phyloP scores from a whole-genome alignment of 2,329 filamentous ascomycete species.

The Verticillium nubilum region DNA sequence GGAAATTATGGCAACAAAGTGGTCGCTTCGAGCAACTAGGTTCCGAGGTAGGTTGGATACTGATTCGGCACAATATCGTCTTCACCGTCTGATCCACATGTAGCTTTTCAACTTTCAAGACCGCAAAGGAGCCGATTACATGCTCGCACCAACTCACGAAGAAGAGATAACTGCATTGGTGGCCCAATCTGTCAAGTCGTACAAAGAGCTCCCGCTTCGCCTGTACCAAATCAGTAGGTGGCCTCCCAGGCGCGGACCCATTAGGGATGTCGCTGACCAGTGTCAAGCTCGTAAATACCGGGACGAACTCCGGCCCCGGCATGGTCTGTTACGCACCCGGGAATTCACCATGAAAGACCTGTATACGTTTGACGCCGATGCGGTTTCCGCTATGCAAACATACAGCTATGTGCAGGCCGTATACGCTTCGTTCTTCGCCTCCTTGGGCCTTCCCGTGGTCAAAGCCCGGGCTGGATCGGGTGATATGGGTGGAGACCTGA shows the following conservation, averaged over 20 bases:
- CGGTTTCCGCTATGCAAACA: constrained; percentile 66
- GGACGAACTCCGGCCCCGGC: constrained; percentile 83
- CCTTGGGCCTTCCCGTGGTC: constrained; percentile 76
- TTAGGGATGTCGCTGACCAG: constrained; percentile 3
- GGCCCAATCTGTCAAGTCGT: constrained; percentile 66
- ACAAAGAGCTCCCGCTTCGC: constrained; percentile 78
- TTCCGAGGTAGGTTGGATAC: constrained; percentile 57
- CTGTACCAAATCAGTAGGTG: constrained; percentile 81
- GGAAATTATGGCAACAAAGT: constrained; percentile 76
- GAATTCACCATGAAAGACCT: constrained; percentile 99
- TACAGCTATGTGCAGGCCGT: constrained; percentile 69
- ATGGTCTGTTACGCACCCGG: constrained; percentile 79
- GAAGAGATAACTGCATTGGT: constrained; percentile 91
- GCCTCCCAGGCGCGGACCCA: neutral
- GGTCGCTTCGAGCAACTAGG: constrained; percentile 69
- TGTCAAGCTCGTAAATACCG: constrained; percentile 78
- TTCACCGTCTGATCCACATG: constrained; percentile 11
- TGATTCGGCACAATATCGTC: neutral
- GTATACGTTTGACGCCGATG: constrained; percentile 81
- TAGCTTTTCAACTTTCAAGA: constrained; percentile 78
- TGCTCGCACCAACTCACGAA: constrained; percentile 91
- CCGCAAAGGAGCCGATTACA: constrained; percentile 65
- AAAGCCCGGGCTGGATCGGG: constrained; percentile 89
- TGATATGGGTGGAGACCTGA: constrained; percentile 90
- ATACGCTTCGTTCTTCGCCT: constrained; percentile 73